These are phyloP conservation scores for Lactarius quietus DNA, from an alignment of 768 basidiomycete species.

Conservation along the genomic window DNA sequence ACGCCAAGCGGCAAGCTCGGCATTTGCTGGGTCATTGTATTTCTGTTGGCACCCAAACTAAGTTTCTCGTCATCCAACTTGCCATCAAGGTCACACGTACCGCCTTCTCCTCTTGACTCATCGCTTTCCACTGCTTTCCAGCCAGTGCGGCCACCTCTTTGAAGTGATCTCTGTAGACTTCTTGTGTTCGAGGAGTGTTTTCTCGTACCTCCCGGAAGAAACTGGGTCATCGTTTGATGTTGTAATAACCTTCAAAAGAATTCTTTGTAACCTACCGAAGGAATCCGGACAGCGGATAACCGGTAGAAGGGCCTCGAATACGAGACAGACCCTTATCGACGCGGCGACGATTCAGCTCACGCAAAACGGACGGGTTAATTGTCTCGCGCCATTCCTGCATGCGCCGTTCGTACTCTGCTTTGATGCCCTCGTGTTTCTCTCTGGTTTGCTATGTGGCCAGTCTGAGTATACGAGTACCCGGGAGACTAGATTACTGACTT, in stretches of 20 bases:
- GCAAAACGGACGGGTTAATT: slow-evolving; percentile 9
- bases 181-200: slow-evolving; percentile 1
- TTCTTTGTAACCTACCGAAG: slow-evolving; percentile 4
- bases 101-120: slow-evolving; percentile 20
- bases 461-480: neutral
- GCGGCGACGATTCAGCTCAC: slow-evolving; percentile 20
- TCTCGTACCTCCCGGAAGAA: neutral
- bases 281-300: neutral
- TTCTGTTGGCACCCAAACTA: neutral
- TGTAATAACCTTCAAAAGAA: neutral
- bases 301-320: neutral
- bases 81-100: slow-evolving; percentile 23
- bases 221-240: neutral
- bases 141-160: neutral
- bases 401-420: neutral
- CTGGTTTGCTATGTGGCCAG: slow-evolving; percentile 2
- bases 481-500: slow-evolving; percentile 1
- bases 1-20: slow-evolving; percentile 8
- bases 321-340: neutral
- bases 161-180: neutral
- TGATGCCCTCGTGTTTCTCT: neutral
- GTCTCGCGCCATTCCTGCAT: slow-evolving; percentile 12
- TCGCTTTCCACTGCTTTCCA: slow-evolving; percentile 8
- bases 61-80: neutral
- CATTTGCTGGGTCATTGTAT: slow-evolving; percentile 8